Conservation (phyloP, 2,329 filamentous ascomycete genomes). For the Fusarium secorum region DNA sequence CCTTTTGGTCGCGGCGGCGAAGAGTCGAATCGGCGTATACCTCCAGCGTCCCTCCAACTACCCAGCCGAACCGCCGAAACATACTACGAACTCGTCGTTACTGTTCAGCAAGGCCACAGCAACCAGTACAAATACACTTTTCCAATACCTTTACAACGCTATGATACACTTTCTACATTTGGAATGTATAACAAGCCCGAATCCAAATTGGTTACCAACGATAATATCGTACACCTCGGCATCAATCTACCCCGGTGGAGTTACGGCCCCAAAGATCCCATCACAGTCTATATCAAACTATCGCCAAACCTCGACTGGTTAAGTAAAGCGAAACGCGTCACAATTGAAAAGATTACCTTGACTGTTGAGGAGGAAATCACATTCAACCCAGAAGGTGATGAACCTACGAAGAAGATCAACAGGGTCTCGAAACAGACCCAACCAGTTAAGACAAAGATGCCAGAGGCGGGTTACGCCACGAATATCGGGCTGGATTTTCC, state of each 20-base stretch:
- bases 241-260: constrained; percentile 96
- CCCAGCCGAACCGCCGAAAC: constrained; percentile 95
- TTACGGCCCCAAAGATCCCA: constrained; percentile 93
- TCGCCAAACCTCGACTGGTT: constrained; percentile 93
- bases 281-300: constrained; percentile 94
- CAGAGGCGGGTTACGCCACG: constrained; percentile 90
- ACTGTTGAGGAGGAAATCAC: constrained; percentile 97
- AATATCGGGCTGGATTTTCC: constrained; percentile 93
- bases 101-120: constrained; percentile 87
- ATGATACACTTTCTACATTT: constrained; percentile 97
- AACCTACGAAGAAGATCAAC: constrained; percentile 89
- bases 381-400: constrained; percentile 97
- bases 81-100: constrained; percentile 95
- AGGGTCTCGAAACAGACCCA: constrained; percentile 86
- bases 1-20: constrained; percentile 91
- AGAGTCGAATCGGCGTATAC: constrained; percentile 87
- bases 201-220: constrained; percentile 82
- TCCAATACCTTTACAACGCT: constrained; percentile 87
- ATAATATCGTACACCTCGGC: constrained; percentile 89
- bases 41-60: constrained; percentile 89
- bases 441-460: constrained; percentile 81
- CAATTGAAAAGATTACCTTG: constrained; percentile 92
- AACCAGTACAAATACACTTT: constrained; percentile 92
- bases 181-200: constrained; percentile 99
- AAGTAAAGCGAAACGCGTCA: constrained; percentile 87